A percentile compares a stretch with the other conserved stretches of the same genome.
Conservation (phyloP, 768 basidiomycete genomes). For the Boletus vinaceobasis region DNA sequence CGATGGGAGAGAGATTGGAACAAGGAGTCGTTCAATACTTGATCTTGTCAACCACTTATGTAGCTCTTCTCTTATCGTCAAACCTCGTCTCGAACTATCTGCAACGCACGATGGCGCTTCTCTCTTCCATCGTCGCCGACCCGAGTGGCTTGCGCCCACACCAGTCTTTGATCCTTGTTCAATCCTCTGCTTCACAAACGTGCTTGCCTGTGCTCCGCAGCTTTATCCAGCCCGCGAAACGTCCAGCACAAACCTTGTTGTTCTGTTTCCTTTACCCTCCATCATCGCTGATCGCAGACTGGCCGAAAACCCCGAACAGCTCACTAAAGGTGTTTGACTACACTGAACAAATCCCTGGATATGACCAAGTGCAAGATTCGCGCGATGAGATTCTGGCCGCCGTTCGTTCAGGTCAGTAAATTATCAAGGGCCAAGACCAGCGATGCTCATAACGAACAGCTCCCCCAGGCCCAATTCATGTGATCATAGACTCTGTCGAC, state of each 20-base stretch:
- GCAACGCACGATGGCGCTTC: slow-evolving; percentile 23
- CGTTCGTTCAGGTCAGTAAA: slow-evolving; percentile 37
- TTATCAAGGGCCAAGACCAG: background rate
- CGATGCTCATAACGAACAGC: slow-evolving; percentile 28
- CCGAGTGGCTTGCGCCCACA: slow-evolving; percentile 21
- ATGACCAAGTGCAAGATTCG: slow-evolving; percentile 38
- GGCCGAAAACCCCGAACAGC: slow-evolving; percentile 16
- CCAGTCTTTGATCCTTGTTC: slow-evolving; percentile 50
- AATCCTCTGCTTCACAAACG: slow-evolving; percentile 59
- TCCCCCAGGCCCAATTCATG: slow-evolving; percentile 47
- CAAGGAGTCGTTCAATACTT: slow-evolving; percentile 10
- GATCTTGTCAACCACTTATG: background rate
- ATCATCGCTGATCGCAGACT: slow-evolving; percentile 38
- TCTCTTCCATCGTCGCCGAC: slow-evolving; percentile 28
- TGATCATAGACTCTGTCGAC: slow-evolving; percentile 72
- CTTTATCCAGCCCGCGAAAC: slow-evolving; percentile 34
- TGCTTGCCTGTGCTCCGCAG: slow-evolving; percentile 52
- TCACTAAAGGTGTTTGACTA: slow-evolving; percentile 47
- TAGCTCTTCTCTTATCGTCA: background rate
- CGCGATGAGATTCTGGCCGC: slow-evolving; percentile 38
- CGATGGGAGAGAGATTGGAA: slow-evolving; percentile 40
- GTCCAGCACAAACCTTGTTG: slow-evolving; percentile 36
- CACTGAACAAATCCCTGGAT: slow-evolving; percentile 51
- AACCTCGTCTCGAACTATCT: background rate
- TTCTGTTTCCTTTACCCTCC: slow-evolving; percentile 60